Conservation (phyloP, 345 rosid species). For the Hypericum androsaemum region DNA sequence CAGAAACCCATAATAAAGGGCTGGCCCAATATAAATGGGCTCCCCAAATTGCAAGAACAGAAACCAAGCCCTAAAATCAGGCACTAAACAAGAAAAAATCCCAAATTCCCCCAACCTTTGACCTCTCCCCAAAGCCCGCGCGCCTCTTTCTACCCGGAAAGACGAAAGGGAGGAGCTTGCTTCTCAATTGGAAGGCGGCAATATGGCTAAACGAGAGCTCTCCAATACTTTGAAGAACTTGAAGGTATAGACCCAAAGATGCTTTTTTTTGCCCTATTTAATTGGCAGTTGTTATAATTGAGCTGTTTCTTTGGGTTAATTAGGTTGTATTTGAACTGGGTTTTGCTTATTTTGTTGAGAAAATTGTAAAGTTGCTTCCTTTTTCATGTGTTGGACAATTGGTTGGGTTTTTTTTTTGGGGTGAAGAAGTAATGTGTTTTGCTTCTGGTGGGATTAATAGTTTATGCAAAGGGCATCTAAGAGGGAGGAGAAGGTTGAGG, state of each 20-base stretch:
- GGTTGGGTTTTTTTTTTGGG: neutral
- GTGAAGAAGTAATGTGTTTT: too few species aligned
- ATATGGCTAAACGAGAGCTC: conserved; percentile 80
- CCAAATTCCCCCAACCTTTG: neutral
- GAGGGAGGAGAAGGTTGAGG: conserved; percentile 49
- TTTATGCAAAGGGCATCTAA: conserved; percentile 78
- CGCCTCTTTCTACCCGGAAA: too few species aligned
- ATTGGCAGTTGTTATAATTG: too few species aligned
- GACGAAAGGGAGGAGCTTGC: neutral
- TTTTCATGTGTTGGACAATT: conserved; percentile 1
- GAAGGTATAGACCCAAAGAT: conserved; percentile 37
- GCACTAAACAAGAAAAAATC: neutral
- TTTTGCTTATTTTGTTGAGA: conserved; percentile 9
- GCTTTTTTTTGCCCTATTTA: neutral
- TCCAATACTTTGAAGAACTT: conserved; percentile 74
- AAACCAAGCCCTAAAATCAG: too few species aligned
- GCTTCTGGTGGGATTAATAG: too few species aligned
- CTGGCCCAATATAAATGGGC: neutral
- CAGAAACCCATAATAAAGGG: neutral
- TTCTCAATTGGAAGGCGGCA: neutral
- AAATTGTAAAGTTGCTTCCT: neutral
- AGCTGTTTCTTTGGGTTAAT: neutral
- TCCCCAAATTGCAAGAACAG: neutral
- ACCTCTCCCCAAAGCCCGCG: neutral
- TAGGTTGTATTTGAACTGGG: conserved; percentile 11